Conservation (phyloP, 345 rosid species). For the Barbarea vulgaris region DNA sequence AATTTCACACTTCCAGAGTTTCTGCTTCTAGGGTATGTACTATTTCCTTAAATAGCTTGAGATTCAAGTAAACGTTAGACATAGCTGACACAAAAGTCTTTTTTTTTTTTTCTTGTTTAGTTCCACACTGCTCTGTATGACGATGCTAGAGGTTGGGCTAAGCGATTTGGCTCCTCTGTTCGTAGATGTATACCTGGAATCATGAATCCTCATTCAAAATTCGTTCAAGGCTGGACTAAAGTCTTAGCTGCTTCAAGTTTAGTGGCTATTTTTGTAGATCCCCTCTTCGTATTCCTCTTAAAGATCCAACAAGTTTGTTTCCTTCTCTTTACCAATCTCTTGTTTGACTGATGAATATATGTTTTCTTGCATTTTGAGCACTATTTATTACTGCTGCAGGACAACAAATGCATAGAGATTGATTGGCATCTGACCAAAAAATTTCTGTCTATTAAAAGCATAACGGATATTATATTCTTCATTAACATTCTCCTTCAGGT, state of each 20-base stretch:
- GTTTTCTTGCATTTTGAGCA: conserved; percentile 10
- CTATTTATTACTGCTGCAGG: conserved; percentile 41
- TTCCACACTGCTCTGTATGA: conserved; percentile 64
- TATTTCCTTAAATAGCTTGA: neutral
- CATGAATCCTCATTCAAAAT: conserved; percentile 78
- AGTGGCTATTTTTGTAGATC: conserved; percentile 78
- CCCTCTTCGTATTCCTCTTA: conserved; percentile 75
- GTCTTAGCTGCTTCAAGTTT: conserved; percentile 68
- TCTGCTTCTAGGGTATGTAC: conserved; percentile 52
- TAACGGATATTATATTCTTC: conserved; percentile 65
- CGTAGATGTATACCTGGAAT: conserved; percentile 51
- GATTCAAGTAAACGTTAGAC: neutral
- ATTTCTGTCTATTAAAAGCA: conserved; percentile 52
- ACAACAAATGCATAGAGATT: conserved; percentile 54
- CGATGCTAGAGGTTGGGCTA: conserved; percentile 87
- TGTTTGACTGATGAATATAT: neutral
- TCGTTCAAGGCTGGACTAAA: conserved; percentile 71
- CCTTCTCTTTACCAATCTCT: neutral
- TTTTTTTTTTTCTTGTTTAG: conserved; percentile 39
- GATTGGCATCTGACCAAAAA: conserved; percentile 46
- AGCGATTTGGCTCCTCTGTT: conserved; percentile 47
- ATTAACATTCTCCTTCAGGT: conserved; percentile 89
- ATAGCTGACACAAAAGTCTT: conserved; percentile 15
- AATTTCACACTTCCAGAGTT: conserved; percentile 42
- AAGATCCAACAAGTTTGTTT: conserved; percentile 50